Conservation (phyloP, 2,329 filamentous ascomycete species). For the Boeremia exigua region DNA sequence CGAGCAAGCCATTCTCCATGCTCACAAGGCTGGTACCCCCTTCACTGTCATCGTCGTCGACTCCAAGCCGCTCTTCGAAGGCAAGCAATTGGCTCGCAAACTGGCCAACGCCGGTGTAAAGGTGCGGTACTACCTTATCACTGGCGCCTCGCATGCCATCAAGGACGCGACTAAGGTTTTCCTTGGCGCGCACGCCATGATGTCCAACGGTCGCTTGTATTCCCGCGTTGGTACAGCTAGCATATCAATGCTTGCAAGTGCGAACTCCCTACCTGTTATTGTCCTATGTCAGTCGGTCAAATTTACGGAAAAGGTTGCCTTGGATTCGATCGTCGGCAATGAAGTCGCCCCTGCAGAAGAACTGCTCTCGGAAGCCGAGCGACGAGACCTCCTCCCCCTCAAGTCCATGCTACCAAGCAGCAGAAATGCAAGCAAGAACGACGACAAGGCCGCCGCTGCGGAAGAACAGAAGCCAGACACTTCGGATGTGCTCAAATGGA, state of each 20-base stretch:
- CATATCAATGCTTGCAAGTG: constrained; percentile 81
- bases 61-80: constrained; percentile 72
- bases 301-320: constrained; percentile 86
- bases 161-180: constrained; percentile 75
- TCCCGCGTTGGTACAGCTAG: constrained; percentile 86
- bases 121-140: constrained; percentile 82
- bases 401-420: constrained; percentile 32
- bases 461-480: constrained; percentile 31
- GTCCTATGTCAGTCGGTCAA: constrained; percentile 95
- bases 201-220: constrained; percentile 91
- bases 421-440: constrained; percentile 23
- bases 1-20: constrained; percentile 78
- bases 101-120: constrained; percentile 73
- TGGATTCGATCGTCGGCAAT: constrained; percentile 93
- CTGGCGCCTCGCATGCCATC: constrained; percentile 76
- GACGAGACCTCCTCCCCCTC: constrained; percentile 39
- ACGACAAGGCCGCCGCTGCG: constrained; percentile 27
- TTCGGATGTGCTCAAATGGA: constrained; percentile 46
- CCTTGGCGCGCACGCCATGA: constrained; percentile 88
- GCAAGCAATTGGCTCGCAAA: constrained; percentile 72
- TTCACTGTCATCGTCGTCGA: constrained; percentile 90
- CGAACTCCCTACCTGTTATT: constrained; percentile 78
- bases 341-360: constrained; percentile 83
- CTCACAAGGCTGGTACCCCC: constrained; percentile 69
- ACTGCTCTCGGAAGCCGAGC: constrained; percentile 53